These are phyloP conservation scores for Lipomyces lipofer DNA, from an alignment of 805 yeast species.

Conservation along the genomic window DNA sequence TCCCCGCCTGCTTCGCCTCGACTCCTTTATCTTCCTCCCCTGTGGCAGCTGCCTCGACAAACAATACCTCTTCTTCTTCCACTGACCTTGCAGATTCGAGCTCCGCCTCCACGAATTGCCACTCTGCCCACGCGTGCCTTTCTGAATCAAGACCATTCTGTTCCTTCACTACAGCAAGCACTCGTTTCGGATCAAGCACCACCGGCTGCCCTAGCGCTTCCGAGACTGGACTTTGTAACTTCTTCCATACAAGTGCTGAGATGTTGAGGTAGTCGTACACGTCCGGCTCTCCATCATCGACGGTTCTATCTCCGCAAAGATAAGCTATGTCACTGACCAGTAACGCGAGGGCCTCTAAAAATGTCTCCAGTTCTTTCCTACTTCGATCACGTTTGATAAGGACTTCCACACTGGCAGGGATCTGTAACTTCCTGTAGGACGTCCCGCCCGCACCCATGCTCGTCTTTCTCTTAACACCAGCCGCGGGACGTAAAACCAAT, in stretches of 20 bases:
- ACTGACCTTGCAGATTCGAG: constrained; percentile 10
- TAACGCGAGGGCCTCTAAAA: constrained; percentile 23
- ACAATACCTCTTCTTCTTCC: constrained; percentile 8
- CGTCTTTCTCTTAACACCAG: constrained; percentile 13
- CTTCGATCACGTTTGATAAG: constrained; percentile 12
- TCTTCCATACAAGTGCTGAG: constrained; percentile 15
- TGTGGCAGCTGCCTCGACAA: constrained; percentile 6
- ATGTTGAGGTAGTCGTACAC: constrained; percentile 12
- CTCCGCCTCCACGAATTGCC: constrained; percentile 27
- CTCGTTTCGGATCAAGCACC: constrained; percentile 9
- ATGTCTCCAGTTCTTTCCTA: constrained; percentile 15
- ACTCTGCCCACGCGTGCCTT: constrained; percentile 22
- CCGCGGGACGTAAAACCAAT: constrained; percentile 12
- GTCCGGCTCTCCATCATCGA: not conserved
- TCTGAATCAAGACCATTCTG: constrained; percentile 17
- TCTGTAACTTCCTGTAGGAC: constrained; percentile 3
- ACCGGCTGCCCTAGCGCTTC: constrained; percentile 4
- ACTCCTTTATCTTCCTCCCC: not conserved
- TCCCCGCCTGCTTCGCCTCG: not conserved
- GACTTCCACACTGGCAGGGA: constrained; percentile 8
- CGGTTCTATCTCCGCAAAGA: constrained; percentile 7
- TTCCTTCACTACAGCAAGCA: constrained; percentile 16
- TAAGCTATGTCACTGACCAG: constrained; percentile 23
- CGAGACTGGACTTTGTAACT: not conserved
- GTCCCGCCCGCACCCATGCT: not conserved